Evolutionary conservation across 306 rosid species (phyloP).

Genomic region (Cucumis hystrix): DNA sequence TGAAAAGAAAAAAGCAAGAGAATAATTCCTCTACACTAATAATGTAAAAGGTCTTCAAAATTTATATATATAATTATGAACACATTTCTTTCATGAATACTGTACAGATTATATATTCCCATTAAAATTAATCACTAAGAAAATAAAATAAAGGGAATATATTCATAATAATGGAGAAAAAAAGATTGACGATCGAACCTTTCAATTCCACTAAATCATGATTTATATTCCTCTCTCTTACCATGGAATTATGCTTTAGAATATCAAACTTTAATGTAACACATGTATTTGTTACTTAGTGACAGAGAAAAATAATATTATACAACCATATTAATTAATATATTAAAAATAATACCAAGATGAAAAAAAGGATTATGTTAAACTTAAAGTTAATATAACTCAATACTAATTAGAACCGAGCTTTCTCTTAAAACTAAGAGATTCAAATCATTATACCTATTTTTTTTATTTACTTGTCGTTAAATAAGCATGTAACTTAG

Average conservation of each 20-base stretch:
- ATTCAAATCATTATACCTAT: too few relatives aligned
- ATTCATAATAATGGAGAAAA: constrained; percentile 6
- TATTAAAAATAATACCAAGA: background rate
- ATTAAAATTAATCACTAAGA: background rate
- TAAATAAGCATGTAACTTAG: too few relatives aligned
- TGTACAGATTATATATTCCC: background rate
- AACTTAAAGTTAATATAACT: too few relatives aligned
- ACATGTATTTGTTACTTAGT: background rate
- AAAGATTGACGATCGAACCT: background rate
- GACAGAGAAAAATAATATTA: background rate
- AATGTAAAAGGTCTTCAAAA: background rate
- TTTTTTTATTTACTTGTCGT: too few relatives aligned
- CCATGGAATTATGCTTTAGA: constrained; percentile 4
- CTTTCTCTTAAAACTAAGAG: too few relatives aligned
- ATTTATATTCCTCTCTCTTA: background rate
- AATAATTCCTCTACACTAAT: background rate
- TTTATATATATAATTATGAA: background rate
- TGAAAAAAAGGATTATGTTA: too few relatives aligned
- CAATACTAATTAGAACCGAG: too few relatives aligned
- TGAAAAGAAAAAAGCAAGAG: background rate
- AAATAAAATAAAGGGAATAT: constrained; percentile 1
- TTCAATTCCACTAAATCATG: constrained; percentile 7
- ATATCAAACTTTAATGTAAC: background rate
- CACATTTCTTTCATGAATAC: background rate
- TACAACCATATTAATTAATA: background rate